Evolutionary conservation across 192 early-diverging fungal species (phyloP), one percentile per base, ranked within the genome.

Genomic region (Borealophlyctis nickersoniae): DNA sequence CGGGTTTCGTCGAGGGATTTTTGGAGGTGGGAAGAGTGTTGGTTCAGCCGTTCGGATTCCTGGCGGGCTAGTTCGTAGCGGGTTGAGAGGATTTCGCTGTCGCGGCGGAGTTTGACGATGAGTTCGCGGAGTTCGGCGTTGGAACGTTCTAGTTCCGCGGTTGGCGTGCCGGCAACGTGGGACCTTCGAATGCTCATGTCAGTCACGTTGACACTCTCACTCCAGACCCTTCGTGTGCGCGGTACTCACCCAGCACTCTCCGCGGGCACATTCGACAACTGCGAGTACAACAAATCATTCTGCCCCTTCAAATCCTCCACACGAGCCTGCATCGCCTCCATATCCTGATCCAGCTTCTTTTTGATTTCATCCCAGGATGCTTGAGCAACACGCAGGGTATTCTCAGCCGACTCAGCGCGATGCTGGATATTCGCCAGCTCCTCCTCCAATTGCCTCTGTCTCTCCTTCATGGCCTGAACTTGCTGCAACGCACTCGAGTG

Each of bases 271-370:
- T n/a, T n/a, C n/a, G n/a, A n/a, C n/a, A 92, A 84, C 59, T 91
- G 88, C 31, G 82, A 73, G 59, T 89, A 81, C n/a, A 91, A 66
- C 30, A 89, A 73, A 36, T 81, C 75, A 74, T 92, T 92, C 67
- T 92, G 91, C 4, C 76, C 71, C 36, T 72, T 70, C 36, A 87
- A 63, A 51, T 86, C 88, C 0, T 78, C 62, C 14, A 78, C 75
- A 0, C 83, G 78, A 52, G 80, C 69, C 58, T 77, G 65, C 16
- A 74, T 48, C 50, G 79, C 73, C 0, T 65, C 62, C 26, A 84
- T 60, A 51, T 80, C 71, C 24, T 69, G 60, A 23, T 77, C 69
- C 11, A 85, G 55, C 36, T 76, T 73, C 16, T 49, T 39, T 60
- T 75, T 72, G 36, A 75, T 63, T 4, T 57, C 45, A n/a, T 86